These are phyloP conservation scores for Aspergillus tubingensis DNA, from an alignment of 2,329 filamentous ascomycete genomes.

Conservation along the genomic window DNA sequence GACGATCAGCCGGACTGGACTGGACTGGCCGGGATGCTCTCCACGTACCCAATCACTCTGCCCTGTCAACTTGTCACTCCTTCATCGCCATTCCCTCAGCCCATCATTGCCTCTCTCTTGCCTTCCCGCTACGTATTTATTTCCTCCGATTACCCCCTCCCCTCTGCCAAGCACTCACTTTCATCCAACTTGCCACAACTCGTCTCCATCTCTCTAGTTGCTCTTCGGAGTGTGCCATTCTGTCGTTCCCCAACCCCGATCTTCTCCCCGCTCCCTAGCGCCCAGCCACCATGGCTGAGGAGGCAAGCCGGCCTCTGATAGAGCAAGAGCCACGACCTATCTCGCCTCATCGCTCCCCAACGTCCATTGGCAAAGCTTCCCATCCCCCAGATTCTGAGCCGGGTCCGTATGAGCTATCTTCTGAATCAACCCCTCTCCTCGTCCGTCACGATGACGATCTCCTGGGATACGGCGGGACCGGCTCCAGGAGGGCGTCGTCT, in stretches of 20 bases:
- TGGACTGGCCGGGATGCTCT: constrained; percentile 2
- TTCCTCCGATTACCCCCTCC: neutral
- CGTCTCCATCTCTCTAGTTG: neutral
- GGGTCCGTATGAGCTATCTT: constrained; percentile 38
- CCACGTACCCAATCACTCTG: neutral
- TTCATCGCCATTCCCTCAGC: neutral
- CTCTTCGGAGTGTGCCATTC: neutral
- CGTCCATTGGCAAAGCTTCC: constrained; percentile 17
- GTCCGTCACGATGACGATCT: constrained; percentile 37
- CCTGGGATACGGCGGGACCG: constrained; percentile 34
- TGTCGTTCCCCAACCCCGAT: constrained; percentile 11
- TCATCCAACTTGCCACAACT: neutral
- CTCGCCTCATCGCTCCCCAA: constrained; percentile 21
- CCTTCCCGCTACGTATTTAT: neutral
- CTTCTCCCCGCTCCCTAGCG: constrained; percentile 6
- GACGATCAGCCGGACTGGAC: neutral
- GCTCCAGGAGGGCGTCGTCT: constrained; percentile 26
- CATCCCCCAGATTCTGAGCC: constrained; percentile 20
- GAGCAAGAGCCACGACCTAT: constrained; percentile 26
- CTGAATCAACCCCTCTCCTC: constrained; percentile 48
- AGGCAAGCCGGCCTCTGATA: constrained; percentile 35
- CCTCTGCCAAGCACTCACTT: neutral
- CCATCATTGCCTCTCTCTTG: neutral
- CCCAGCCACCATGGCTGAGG: constrained; percentile 36
- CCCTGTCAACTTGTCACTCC: no score